Conservation (phyloP, 805 yeast species). For the Saccharomycopsis fodiens region DNA sequence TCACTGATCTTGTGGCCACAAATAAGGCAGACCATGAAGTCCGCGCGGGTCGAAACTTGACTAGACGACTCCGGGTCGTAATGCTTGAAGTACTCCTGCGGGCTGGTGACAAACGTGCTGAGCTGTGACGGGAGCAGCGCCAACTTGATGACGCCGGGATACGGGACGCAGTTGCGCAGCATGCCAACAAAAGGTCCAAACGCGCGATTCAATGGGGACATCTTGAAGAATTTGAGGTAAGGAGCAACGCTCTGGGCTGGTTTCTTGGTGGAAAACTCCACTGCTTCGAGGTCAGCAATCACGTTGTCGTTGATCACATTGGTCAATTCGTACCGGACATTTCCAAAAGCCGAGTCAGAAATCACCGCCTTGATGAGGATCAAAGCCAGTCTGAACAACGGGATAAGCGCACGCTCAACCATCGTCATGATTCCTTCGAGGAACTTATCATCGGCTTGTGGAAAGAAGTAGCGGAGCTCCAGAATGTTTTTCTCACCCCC, state of each 20-base stretch:
- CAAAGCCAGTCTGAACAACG: constrained; percentile 9
- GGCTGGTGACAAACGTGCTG: constrained; percentile 31
- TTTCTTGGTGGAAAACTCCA: background rate
- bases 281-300: constrained; percentile 10
- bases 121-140: constrained; percentile 44
- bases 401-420: constrained; percentile 3
- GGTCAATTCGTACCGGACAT: constrained; percentile 1
- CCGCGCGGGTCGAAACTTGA: constrained; percentile 26
- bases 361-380: constrained; percentile 7
- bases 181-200: no score
- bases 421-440: constrained; percentile 9
- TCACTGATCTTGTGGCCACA: constrained; percentile 36
- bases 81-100: constrained; percentile 16
- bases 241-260: constrained; percentile 9
- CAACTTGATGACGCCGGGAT: constrained; percentile 48
- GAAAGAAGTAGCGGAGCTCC: background rate
- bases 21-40: constrained; percentile 37
- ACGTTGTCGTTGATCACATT: constrained; percentile 12
- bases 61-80: background rate
- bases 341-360: background rate
- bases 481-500: background rate
- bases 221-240: constrained; percentile 9
- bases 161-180: no score
- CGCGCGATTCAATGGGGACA: background rate
- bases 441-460: constrained; percentile 7